These are phyloP conservation scores for Proliferodiscus dingleyae DNA, from an alignment of 2,329 filamentous ascomycete genomes.

Conservation along the genomic window DNA sequence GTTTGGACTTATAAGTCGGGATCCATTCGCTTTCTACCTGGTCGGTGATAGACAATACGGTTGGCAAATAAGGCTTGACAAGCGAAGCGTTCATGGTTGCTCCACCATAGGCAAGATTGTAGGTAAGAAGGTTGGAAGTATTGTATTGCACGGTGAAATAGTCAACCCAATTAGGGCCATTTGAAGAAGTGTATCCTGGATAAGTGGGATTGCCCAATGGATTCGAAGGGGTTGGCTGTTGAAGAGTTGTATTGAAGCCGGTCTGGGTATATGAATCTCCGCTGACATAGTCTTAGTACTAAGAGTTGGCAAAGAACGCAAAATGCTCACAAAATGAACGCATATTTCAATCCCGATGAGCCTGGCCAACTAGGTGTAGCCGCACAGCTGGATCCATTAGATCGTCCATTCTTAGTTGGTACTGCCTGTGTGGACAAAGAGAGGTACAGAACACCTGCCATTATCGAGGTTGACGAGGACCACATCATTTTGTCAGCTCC, in stretches of 20 bases:
- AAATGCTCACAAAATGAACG: conserved; percentile 38
- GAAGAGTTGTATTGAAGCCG: conserved; percentile 33
- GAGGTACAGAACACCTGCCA: too few relatives aligned
- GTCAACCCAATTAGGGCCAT: conserved; percentile 53
- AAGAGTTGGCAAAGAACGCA: neutral
- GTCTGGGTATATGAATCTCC: conserved; percentile 39
- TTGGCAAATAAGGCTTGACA: conserved; percentile 33
- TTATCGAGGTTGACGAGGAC: too few relatives aligned
- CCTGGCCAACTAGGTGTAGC: conserved; percentile 32
- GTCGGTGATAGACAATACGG: conserved; percentile 34
- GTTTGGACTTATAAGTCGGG: conserved; percentile 34
- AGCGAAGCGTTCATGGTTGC: conserved; percentile 36
- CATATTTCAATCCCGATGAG: conserved; percentile 36
- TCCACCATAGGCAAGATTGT: conserved; percentile 46
- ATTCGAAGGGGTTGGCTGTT: conserved; percentile 33
- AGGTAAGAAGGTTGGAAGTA: conserved; percentile 40
- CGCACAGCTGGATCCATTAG: conserved; percentile 14
- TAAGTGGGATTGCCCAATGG: conserved; percentile 38
- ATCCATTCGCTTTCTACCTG: conserved; percentile 39
- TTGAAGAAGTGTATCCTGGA: conserved; percentile 36
- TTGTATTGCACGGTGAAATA: conserved; percentile 43
- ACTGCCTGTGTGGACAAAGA: neutral
- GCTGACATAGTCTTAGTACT: conserved; percentile 18
- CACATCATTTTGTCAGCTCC: too few relatives aligned
- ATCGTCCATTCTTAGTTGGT: neutral